Conservation (phyloP, 106 monocot species). For the Dioscorea zingiberensis region DNA sequence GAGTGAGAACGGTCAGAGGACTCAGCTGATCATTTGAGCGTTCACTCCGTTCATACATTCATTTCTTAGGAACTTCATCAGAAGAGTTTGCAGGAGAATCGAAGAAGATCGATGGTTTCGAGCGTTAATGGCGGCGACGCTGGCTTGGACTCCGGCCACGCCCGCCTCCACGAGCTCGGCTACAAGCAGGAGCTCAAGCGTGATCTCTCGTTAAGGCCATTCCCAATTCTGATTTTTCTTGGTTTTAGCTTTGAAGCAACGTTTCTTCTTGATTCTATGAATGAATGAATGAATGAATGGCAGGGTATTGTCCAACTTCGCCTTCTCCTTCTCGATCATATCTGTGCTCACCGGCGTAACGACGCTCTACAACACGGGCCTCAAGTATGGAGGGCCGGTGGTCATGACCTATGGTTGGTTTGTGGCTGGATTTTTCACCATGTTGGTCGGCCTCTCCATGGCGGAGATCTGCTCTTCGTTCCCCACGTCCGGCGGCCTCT, state of each 20-base stretch:
- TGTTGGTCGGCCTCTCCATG: slow-evolving; percentile 45
- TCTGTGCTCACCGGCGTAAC: slow-evolving; percentile 55
- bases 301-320: slow-evolving; percentile 56
- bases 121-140: not conserved
- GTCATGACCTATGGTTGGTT: slow-evolving; percentile 41
- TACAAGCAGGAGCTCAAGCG: slow-evolving; percentile 71
- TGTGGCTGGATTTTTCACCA: slow-evolving; percentile 28
- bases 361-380: slow-evolving; percentile 49
- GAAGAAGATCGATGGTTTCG: not conserved
- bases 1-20: no score
- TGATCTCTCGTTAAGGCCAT: slow-evolving; percentile 44
- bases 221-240: slow-evolving; percentile 56
- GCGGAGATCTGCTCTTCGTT: slow-evolving; percentile 76
- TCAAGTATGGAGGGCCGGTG: slow-evolving; percentile 47
- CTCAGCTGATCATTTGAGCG: no score
- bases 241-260: not conserved
- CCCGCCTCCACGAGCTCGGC: slow-evolving; percentile 41
- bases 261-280: not conserved
- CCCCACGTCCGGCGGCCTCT: slow-evolving; percentile 60
- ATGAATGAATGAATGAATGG: no score
- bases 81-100: not conserved
- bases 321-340: slow-evolving; percentile 62
- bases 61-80: not conserved
- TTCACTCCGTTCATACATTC: no score
- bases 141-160: slow-evolving; percentile 15